These are phyloP conservation scores for Saccharomyces hybrid DNA, from an alignment of 1,139 yeast species.

Conservation along the genomic window DNA sequence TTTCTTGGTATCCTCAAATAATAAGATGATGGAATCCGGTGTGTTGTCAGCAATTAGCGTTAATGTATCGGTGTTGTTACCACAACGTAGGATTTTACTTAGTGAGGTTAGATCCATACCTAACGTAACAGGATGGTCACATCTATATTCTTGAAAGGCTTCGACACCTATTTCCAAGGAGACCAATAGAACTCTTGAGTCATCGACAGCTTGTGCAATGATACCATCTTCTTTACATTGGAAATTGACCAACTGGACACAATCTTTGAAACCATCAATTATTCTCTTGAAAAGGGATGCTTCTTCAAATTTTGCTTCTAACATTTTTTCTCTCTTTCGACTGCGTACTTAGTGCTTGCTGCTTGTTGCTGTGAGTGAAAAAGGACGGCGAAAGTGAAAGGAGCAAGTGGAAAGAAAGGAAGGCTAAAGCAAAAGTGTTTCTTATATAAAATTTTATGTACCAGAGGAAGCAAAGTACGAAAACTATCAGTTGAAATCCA, in stretches of 20 bases:
- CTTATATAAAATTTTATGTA: neutral
- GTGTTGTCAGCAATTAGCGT: conserved; percentile 88
- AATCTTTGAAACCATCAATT: conserved; percentile 87
- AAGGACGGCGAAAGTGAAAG: neutral
- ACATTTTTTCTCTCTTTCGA: conserved; percentile 41
- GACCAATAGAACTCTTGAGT: conserved; percentile 88
- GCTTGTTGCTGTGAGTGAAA: neutral
- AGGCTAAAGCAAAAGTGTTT: conserved; percentile 1
- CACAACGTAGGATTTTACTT: conserved; percentile 82
- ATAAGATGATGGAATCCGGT: conserved; percentile 72
- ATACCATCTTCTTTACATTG: conserved; percentile 93
- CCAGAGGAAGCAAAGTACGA: neutral
- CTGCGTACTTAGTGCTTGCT: neutral
- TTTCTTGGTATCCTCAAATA: conserved; percentile 83
- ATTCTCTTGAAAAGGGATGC: conserved; percentile 87
- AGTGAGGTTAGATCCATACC: conserved; percentile 87
- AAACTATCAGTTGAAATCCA: neutral
- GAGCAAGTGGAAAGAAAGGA: neutral
- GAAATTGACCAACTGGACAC: conserved; percentile 90
- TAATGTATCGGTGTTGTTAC: conserved; percentile 80
- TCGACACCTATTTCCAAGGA: conserved; percentile 81
- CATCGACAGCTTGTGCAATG: conserved; percentile 95
- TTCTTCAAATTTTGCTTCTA: conserved; percentile 94
- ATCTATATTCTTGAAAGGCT: conserved; percentile 89
- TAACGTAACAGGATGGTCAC: conserved; percentile 87